phyloP scores from a whole-genome alignment of 2,329 filamentous ascomycete genomes.

The Ceratocystis ficicola region DNA sequence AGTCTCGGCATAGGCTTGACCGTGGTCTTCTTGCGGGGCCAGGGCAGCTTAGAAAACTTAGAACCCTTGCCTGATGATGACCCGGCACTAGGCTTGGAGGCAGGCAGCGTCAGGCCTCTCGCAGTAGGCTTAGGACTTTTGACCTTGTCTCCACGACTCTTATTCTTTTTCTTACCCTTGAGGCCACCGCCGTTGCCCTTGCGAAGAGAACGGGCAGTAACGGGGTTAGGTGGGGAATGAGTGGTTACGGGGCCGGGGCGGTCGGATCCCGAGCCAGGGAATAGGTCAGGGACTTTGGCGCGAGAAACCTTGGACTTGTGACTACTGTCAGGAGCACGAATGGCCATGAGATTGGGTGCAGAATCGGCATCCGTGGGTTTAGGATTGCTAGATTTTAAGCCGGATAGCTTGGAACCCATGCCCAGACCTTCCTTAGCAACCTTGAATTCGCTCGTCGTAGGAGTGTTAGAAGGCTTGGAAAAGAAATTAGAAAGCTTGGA shows the following conservation, averaged over 20 bases:
- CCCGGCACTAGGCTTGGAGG: neutral
- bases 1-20: neutral
- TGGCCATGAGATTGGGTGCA: too few relatives aligned
- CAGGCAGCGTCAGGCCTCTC: neutral
- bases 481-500: too few relatives aligned
- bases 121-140: neutral
- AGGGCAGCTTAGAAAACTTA: neutral
- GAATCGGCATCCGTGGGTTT: too few relatives aligned
- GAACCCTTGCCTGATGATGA: neutral
- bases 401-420: too few relatives aligned
- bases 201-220: neutral
- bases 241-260: neutral
- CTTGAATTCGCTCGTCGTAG: too few relatives aligned
- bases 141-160: neutral
- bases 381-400: too few relatives aligned
- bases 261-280: neutral
- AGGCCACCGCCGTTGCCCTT: neutral
- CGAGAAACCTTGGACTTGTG: too few relatives aligned
- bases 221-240: neutral
- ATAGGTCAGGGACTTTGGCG: neutral
- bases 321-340: too few relatives aligned
- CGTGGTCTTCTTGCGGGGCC: neutral
- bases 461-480: too few relatives aligned
- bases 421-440: too few relatives aligned
- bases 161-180: neutral